phyloP scores from a whole-genome alignment of 805 yeast genomes.

The Schizosaccharomyces octosporus region DNA sequence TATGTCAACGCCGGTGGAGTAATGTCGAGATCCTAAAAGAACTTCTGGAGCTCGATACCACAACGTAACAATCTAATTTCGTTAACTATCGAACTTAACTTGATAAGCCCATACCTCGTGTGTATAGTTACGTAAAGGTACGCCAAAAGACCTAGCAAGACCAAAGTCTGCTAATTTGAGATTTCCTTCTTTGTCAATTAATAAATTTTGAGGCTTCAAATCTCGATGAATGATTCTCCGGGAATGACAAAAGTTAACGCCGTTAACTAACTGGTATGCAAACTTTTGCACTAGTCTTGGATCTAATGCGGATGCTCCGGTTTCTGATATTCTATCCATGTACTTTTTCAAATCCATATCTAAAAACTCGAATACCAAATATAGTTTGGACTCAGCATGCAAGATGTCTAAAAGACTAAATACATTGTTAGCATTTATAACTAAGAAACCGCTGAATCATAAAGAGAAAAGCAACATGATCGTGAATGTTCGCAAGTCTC shows the following conservation, averaged over 20 bases:
- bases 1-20: slow-evolving; percentile 94
- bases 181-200: slow-evolving; percentile 87
- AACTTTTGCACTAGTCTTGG: slow-evolving; percentile 76
- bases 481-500: neutral
- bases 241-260: slow-evolving; percentile 73
- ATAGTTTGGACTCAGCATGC: slow-evolving; percentile 77
- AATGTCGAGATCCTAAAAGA: slow-evolving; percentile 82
- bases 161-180: slow-evolving; percentile 84
- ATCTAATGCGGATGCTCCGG: slow-evolving; percentile 52
- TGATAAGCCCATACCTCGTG: slow-evolving; percentile 41
- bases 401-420: slow-evolving; percentile 55
- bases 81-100: neutral
- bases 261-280: slow-evolving; percentile 54
- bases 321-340: slow-evolving; percentile 85
- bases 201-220: slow-evolving; percentile 82
- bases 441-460: neutral
- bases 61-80: slow-evolving; percentile 35
- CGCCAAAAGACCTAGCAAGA: slow-evolving; percentile 89
- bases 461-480: neutral
- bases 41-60: slow-evolving; percentile 98
- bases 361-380: slow-evolving; percentile 76
- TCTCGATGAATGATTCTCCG: slow-evolving; percentile 89
- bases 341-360: slow-evolving; percentile 88
- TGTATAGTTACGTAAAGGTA: slow-evolving; percentile 85
- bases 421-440: neutral